Base-by-base conservation (phyloP, 805 yeast genomes). In the Ogataea paraovalis region DNA sequence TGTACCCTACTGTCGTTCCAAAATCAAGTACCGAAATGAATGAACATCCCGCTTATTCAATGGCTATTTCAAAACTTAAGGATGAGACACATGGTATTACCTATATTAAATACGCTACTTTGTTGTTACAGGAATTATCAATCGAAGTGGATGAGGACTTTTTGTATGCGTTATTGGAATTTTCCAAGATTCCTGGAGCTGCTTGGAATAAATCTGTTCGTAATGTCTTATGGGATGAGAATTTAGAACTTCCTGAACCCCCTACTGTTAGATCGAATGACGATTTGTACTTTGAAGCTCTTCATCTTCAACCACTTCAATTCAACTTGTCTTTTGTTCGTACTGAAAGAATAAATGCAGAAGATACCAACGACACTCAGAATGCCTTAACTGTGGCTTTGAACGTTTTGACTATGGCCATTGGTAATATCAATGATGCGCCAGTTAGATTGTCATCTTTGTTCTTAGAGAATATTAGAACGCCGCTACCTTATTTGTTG, bases 381-480 rank as follows among this genome's bases (percentile, higher is more conserved):
- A 84, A 82, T 53, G 73, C 94, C 0, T 62, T 91, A 43, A 78
- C 84, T 77, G 85, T 87, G 64, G 80, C 89, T 52, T 73, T 88
- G 55, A 89, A 94, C 63, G 82, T 92, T 34, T 71, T 94, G 50
- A 90, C 97, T 0, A 91, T 92, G 97, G 96, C 99, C 0, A 80
- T 94, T 52, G 99, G 98, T 22, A 94, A 92, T 64, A 87, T 95
- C 50, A 92, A 92, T 62, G 97, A 94, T 66, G 99, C 99, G 0
- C 98, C 98, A 1, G 87, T 94, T 39, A 79, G 85, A 59, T 70
- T 94, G 62, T 89, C 92, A 59, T 90, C 98, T 0, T 73, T 95
- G 55, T 76, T 89, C 49, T 76, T 92, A 62, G 97, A 90, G 57
- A 94, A 94, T 62, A 82, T 91, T 12, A 76, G 97, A 50, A 95